Conservation (phyloP, 495 filamentous ascomycete species). For the Talaromyces adpressus region DNA sequence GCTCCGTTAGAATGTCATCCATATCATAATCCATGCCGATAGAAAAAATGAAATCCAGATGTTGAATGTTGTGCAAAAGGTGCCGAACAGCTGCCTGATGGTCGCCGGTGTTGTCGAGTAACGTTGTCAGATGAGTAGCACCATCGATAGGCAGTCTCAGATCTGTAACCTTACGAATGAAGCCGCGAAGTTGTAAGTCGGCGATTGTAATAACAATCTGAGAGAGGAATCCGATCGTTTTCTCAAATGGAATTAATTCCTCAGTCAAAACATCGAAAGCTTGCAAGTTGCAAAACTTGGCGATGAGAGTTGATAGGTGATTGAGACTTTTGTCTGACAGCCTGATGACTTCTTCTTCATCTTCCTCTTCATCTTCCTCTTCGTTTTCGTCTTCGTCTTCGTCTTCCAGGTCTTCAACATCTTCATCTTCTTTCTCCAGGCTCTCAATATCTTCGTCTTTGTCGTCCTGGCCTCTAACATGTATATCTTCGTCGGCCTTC, state of each 20-base stretch:
- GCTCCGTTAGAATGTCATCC: too few species aligned
- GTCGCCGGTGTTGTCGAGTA: neutral
- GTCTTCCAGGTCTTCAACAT: too few species aligned
- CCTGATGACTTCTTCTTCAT: neutral
- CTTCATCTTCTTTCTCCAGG: too few species aligned
- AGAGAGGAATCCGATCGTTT: neutral
- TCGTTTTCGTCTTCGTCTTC: too few species aligned
- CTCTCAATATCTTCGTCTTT: too few species aligned
- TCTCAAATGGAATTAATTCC: neutral
- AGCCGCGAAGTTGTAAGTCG: neutral
- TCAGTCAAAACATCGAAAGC: neutral
- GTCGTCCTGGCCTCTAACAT: too few species aligned
- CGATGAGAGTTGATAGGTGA: neutral
- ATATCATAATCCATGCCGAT: neutral
- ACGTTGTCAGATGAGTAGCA: neutral
- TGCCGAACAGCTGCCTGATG: neutral
- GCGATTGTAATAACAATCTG: neutral
- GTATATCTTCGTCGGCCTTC: too few species aligned
- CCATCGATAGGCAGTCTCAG: neutral
- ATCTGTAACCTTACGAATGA: neutral
- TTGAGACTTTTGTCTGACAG: neutral
- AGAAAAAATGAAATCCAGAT: neutral
- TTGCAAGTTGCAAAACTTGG: neutral
- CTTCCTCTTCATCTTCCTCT: neutral
- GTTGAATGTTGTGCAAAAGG: neutral